Conservation (phyloP, 23 red algal species). For the Porphyridium purpureum region DNA sequence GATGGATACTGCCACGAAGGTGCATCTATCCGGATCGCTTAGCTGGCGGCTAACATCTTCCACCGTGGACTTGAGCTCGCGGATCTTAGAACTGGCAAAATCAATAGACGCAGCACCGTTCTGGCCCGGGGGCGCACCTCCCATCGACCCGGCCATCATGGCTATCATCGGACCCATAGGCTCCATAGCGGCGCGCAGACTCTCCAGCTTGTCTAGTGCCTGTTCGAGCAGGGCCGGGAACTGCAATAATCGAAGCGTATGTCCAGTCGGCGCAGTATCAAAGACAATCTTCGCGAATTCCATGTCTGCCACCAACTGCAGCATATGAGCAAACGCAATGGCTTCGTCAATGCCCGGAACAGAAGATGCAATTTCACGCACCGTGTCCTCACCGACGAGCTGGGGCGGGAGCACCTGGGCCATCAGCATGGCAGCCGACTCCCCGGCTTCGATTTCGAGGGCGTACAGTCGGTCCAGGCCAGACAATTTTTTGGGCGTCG, state of each 20-base stretch:
- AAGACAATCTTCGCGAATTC: conserved; percentile 82
- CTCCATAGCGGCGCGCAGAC: conserved; percentile 18
- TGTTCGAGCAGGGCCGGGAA: conserved; percentile 72
- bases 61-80: conserved; percentile 3
- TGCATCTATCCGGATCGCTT: conserved; percentile 58
- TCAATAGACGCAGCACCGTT: background rate
- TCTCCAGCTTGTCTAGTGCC: conserved; percentile 44
- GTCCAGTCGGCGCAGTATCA: conserved; percentile 91
- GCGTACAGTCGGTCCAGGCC: conserved; percentile 39
- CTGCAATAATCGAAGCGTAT: conserved; percentile 67
- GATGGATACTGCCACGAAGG: conserved; percentile 87
- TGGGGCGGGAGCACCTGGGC: conserved; percentile 36
- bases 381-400: conserved; percentile 42
- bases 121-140: background rate
- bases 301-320: conserved; percentile 37
- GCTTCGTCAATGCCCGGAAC: conserved; percentile 96
- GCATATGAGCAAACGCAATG: conserved; percentile 66
- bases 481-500: conserved; percentile 11
- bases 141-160: conserved; percentile 2
- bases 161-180: conserved; percentile 54
- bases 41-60: conserved; percentile 56
- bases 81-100: background rate
- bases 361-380: conserved; percentile 43
- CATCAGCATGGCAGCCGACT: conserved; percentile 11
- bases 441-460: conserved; percentile 46